Evolutionary conservation across 352 stramenopile species (phyloP).

Genomic region (Stramenopiles sp.): DNA sequence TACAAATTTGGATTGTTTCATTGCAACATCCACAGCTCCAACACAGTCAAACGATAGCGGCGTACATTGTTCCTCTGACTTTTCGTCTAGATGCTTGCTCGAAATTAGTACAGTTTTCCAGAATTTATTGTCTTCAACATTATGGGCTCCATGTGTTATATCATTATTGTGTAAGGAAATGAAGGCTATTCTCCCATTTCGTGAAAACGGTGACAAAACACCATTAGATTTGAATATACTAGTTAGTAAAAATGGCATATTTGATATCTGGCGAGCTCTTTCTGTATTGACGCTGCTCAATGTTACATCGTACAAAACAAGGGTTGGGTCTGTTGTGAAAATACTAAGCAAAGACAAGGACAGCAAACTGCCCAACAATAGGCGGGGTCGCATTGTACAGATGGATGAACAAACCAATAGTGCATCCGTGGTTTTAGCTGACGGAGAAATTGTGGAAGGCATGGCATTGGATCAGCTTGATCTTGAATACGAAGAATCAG

Average conservation of each 20-base stretch:
- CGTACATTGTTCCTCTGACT: neutral
- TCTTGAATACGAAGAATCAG: neutral
- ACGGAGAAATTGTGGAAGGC: constrained; percentile 4
- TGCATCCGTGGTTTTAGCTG: neutral
- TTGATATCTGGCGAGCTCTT: neutral
- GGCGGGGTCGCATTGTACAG: neutral
- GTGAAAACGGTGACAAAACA: too few relatives aligned
- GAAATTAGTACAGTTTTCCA: neutral
- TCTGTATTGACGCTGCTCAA: neutral
- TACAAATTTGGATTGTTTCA: constrained; percentile 4
- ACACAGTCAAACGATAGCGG: neutral
- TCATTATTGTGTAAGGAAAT: neutral
- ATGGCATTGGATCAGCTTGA: neutral
- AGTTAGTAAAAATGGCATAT: neutral
- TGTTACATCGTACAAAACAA: neutral
- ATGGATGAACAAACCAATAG: neutral
- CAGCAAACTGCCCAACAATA: neutral
- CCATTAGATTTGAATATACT: neutral
- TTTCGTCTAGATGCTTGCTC: neutral
- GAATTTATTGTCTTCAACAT: neutral
- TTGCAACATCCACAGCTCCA: too few relatives aligned
- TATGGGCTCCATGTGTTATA: neutral
- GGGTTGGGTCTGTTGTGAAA: neutral
- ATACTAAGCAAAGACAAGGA: neutral
- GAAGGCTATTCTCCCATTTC: neutral